Conservation (phyloP, 129 eudicot species). For the Artemisia tridentata region DNA sequence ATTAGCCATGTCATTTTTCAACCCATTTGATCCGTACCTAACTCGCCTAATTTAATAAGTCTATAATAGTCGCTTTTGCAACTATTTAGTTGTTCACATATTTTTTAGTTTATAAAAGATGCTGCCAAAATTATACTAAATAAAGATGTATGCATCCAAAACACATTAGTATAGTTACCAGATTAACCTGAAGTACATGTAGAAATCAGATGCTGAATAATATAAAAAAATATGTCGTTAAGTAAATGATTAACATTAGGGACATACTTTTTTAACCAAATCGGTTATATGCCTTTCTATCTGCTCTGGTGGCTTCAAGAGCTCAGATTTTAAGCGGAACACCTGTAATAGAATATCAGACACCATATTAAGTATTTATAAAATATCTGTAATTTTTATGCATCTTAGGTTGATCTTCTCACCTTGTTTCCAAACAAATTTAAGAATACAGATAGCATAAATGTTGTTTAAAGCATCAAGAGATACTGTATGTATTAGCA, state of each 20-base stretch:
- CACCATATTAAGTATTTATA: background rate
- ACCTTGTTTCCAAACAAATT: conserved; percentile 47
- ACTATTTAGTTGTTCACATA: too few species aligned
- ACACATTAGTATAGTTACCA: conserved; percentile 1
- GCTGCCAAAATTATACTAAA: too few species aligned
- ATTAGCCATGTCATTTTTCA: too few species aligned
- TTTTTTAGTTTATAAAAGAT: too few species aligned
- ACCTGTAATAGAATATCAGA: conserved; percentile 49
- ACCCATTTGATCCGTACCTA: too few species aligned
- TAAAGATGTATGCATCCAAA: conserved; percentile 10
- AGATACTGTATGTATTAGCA: background rate
- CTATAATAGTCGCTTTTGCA: too few species aligned
- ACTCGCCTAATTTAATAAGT: too few species aligned
- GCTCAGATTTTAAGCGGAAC: conserved; percentile 84
- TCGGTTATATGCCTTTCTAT: conserved; percentile 98
- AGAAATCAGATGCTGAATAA: background rate
- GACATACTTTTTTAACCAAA: conserved; percentile 71
- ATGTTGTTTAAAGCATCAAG: too few species aligned
- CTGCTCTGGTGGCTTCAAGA: conserved; percentile 81
- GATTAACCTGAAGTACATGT: background rate
- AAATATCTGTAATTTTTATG: background rate
- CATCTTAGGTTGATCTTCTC: conserved; percentile 6
- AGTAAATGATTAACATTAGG: background rate
- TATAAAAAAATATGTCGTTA: background rate
- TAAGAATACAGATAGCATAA: conserved; percentile 1